Evolutionary conservation across 2,329 filamentous ascomycete species (phyloP).

Genomic region (Scopulariopsis brevicaulis): DNA sequence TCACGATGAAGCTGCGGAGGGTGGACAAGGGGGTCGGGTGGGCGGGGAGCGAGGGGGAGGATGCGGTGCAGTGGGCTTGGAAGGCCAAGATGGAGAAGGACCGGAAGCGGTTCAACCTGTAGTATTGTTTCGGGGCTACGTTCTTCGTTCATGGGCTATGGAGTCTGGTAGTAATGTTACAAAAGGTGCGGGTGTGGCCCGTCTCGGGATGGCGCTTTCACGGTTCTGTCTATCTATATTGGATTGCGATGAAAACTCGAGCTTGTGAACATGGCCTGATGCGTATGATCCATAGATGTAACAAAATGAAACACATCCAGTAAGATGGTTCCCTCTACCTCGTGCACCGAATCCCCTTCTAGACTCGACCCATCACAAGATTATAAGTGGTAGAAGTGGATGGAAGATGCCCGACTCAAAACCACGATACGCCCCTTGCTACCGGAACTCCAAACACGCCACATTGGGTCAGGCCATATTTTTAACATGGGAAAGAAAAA

Average conservation of each 20-base stretch:
- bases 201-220: no score
- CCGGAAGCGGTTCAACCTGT: constrained; percentile 88
- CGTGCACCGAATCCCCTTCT: not conserved
- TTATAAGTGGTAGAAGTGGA: not conserved
- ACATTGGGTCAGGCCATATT: no score
- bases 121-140: constrained; percentile 12
- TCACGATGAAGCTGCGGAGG: constrained; percentile 63
- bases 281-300: not conserved
- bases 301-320: not conserved
- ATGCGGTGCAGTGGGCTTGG: constrained; percentile 92
- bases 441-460: not conserved
- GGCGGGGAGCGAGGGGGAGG: constrained; percentile 54
- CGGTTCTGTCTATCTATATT: not conserved
- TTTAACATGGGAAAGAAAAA: not conserved
- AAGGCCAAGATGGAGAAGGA: constrained; percentile 91
- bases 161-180: not conserved
- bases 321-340: not conserved
- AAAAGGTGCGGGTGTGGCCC: not conserved
- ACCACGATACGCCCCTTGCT: not conserved
- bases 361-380: not conserved
- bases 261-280: not conserved
- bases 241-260: no score
- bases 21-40: constrained; percentile 79
- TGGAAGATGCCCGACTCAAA: not conserved
- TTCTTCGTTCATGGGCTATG: not conserved